phyloP scores from a whole-genome alignment of 2,329 filamentous ascomycete species.

The Colletotrichum sp. region DNA sequence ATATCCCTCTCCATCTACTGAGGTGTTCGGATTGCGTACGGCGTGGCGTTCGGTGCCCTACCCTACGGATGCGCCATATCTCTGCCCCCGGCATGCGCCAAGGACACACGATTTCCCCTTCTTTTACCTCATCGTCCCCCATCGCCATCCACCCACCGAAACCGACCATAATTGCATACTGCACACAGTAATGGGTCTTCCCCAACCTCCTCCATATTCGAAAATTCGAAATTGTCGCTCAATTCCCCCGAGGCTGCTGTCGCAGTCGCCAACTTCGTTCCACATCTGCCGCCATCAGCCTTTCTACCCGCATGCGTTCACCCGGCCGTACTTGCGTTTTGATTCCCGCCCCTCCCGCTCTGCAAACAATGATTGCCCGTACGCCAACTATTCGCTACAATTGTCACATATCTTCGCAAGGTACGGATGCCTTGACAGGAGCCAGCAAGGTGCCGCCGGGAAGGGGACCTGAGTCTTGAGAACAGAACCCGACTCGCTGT shows the following conservation, averaged over 20 bases:
- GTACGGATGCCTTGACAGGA: neutral
- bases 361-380: neutral
- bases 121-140: slow-evolving; percentile 9
- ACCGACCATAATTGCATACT: neutral
- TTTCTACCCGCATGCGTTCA: neutral
- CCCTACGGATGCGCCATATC: neutral
- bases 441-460: neutral
- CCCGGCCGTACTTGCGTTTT: neutral
- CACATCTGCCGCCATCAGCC: neutral
- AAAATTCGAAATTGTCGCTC: neutral
- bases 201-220: neutral
- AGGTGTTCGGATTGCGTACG: neutral
- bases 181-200: neutral
- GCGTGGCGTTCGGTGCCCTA: neutral
- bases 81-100: neutral
- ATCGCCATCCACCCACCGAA: neutral
- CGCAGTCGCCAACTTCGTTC: neutral
- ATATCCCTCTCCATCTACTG: neutral
- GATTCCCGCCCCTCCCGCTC: neutral
- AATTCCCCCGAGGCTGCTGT: neutral
- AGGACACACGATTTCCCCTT: neutral
- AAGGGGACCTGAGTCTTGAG: neutral
- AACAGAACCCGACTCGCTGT: neutral
- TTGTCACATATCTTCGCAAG: neutral
- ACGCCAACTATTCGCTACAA: neutral